phyloP scores from a whole-genome alignment of 2,329 filamentous ascomycete species.

The Diaporthe longicolla region DNA sequence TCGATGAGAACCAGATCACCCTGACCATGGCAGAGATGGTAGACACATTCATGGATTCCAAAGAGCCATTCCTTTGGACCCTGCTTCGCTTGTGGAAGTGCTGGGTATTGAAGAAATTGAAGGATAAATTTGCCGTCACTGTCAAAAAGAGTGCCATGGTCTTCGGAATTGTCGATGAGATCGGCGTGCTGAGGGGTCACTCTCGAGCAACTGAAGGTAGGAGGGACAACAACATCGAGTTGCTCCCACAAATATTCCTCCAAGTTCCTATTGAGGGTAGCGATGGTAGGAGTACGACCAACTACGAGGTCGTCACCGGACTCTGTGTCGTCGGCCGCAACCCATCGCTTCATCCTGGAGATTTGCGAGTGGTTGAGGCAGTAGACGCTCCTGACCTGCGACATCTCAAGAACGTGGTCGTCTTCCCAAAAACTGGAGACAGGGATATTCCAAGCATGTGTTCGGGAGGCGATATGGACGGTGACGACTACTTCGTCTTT shows the following conservation, averaged over 20 bases:
- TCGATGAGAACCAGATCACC: slow-evolving; percentile 89
- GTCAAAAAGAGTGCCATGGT: slow-evolving; percentile 89
- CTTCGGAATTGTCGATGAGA: slow-evolving; percentile 91
- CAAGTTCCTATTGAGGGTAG: slow-evolving; percentile 71
- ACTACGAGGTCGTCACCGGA: slow-evolving; percentile 78
- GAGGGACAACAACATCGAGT: slow-evolving; percentile 53
- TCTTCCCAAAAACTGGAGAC: slow-evolving; percentile 87
- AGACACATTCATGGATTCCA: slow-evolving; percentile 77
- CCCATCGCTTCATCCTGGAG: slow-evolving; percentile 92
- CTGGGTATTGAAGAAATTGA: slow-evolving; percentile 90
- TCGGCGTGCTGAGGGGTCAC: slow-evolving; percentile 80
- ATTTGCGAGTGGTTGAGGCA: slow-evolving; percentile 88
- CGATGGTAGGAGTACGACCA: slow-evolving; percentile 64
- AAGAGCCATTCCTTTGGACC: slow-evolving; percentile 87
- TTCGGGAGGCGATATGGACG: slow-evolving; percentile 94
- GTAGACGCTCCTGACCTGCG: slow-evolving; percentile 80
- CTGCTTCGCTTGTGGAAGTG: slow-evolving; percentile 87
- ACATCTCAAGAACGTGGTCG: slow-evolving; percentile 87
- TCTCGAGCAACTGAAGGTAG: slow-evolving; percentile 59
- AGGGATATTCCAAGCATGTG: slow-evolving; percentile 93
- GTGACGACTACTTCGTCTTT: slow-evolving; percentile 94
- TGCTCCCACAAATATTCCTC: slow-evolving; percentile 88
- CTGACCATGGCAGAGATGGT: slow-evolving; percentile 83
- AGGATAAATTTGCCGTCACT: slow-evolving; percentile 90
- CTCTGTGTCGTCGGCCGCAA: slow-evolving; percentile 90